Conservation (phyloP, 2,329 filamentous ascomycete species). For the Botrytis pseudocinerea region DNA sequence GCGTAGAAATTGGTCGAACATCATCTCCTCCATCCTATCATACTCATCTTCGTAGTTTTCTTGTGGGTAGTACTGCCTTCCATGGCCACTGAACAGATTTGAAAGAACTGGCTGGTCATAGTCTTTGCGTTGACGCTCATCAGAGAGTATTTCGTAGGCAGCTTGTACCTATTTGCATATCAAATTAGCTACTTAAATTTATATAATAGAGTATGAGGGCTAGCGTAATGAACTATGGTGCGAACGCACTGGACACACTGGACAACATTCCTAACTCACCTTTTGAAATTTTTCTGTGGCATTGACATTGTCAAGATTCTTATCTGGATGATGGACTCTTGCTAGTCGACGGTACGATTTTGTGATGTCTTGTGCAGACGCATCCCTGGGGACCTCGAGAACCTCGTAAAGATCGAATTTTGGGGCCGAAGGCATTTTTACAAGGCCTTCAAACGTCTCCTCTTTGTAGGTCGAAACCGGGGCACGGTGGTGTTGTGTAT, state of each 20-base stretch:
- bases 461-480: neutral
- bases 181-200: neutral
- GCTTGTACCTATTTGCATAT: constrained; percentile 22
- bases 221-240: neutral
- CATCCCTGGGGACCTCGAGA: constrained; percentile 24
- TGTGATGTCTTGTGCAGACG: constrained; percentile 28
- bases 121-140: constrained; percentile 14
- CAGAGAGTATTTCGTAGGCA: constrained; percentile 30
- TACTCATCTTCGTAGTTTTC: neutral
- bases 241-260: no score
- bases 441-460: neutral
- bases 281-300: constrained; percentile 30
- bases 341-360: constrained; percentile 28
- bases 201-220: neutral
- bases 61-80: neutral
- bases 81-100: neutral
- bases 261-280: constrained; percentile 12
- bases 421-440: constrained; percentile 25
- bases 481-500: neutral
- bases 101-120: constrained; percentile 23
- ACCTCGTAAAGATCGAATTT: constrained; percentile 28
- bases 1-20: neutral
- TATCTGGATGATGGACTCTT: constrained; percentile 31
- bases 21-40: neutral
- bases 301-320: constrained; percentile 28